phyloP scores from a whole-genome alignment of 345 rosid species.

The Citrus trifoliata region DNA sequence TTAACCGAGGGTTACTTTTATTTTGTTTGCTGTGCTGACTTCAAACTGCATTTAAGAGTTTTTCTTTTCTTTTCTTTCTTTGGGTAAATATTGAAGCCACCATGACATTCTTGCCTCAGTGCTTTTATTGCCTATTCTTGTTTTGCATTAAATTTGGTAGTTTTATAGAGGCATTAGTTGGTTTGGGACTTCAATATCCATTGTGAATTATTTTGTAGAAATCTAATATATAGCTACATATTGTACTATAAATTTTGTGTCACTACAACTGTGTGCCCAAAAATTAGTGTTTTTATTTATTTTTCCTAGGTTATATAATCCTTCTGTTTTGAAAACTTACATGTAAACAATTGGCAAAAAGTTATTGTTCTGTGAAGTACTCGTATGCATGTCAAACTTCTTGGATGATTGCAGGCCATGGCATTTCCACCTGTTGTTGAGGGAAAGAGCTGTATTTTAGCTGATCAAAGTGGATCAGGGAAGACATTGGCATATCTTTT shows the following conservation, averaged over 20 bases:
- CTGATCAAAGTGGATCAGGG: conserved; percentile 99
- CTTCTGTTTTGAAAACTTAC: background rate
- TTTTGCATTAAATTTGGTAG: background rate
- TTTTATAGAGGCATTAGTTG: background rate
- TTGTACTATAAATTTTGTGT: background rate
- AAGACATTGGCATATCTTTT: conserved; percentile 90
- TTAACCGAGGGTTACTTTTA: background rate
- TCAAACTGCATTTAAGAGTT: background rate
- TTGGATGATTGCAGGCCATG: conserved; percentile 62
- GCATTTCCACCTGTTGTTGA: conserved; percentile 67
- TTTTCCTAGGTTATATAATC: background rate
- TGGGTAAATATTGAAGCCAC: background rate
- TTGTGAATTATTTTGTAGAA: background rate
- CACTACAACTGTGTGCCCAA: background rate
- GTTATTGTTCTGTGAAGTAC: background rate
- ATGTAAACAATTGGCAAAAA: background rate
- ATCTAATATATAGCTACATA: background rate
- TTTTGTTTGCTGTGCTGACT: background rate
- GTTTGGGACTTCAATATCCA: background rate
- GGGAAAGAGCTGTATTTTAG: conserved; percentile 83
- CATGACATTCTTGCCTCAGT: background rate
- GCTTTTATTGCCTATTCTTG: background rate
- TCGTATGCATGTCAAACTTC: conserved; percentile 8
- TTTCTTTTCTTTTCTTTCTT: background rate
- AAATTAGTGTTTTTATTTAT: background rate